Evolutionary conservation across 2,329 filamentous ascomycete species (phyloP).

Genomic region (Purpureocillium lavendulum): DNA sequence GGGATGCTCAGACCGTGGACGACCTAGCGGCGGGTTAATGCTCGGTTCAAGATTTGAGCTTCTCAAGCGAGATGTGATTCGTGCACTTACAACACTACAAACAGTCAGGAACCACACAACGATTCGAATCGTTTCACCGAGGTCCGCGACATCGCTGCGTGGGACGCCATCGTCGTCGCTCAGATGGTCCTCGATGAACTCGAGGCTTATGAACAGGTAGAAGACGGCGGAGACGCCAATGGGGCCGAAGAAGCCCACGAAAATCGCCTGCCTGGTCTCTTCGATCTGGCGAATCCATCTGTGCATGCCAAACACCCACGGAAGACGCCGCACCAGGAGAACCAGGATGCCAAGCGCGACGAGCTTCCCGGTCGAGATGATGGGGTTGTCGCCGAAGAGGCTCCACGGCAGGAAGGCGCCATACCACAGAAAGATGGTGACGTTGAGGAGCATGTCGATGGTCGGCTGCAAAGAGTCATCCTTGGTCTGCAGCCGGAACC

Average conservation of each 20-base stretch:
- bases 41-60: background rate
- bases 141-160: slow-evolving; percentile 54
- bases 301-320: slow-evolving; percentile 66
- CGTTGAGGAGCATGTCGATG: slow-evolving; percentile 89
- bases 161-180: slow-evolving; percentile 47
- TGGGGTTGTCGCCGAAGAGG: slow-evolving; percentile 54
- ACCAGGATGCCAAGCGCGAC: slow-evolving; percentile 67
- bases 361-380: slow-evolving; percentile 68
- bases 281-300: slow-evolving; percentile 74
- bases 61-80: background rate
- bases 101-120: slow-evolving; percentile 83
- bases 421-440: slow-evolving; percentile 84
- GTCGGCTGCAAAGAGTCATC: slow-evolving; percentile 93
- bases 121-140: slow-evolving; percentile 59
- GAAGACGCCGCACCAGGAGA: slow-evolving; percentile 67
- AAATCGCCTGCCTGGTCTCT: slow-evolving; percentile 63
- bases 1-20: slow-evolving; percentile 77
- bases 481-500: slow-evolving; percentile 81
- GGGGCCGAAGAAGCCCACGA: slow-evolving; percentile 88
- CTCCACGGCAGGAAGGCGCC: slow-evolving; percentile 79
- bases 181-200: slow-evolving; percentile 55
- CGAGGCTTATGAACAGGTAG: slow-evolving; percentile 73
- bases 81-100: slow-evolving; percentile 64
- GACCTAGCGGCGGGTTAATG: slow-evolving; percentile 26
- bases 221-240: slow-evolving; percentile 88